Evolutionary conservation across 805 yeast genomes (phyloP).

Genomic region (Tetrapisispora namnaoensis): DNA sequence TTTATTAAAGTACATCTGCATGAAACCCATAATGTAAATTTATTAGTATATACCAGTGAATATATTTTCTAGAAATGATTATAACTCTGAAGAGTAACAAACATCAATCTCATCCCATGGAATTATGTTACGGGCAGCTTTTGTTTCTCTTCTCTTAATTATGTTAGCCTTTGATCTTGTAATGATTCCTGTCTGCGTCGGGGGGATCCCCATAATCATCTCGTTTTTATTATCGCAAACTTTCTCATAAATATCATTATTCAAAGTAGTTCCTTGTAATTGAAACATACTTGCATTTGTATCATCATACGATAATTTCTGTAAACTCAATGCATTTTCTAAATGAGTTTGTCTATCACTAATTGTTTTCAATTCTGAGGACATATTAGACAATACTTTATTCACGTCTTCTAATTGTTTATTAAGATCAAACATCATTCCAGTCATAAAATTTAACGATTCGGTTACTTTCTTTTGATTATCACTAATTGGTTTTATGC

Average conservation of each 20-base stretch:
- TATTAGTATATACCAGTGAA: background rate
- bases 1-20: background rate
- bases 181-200: slow-evolving; percentile 3
- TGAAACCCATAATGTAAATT: background rate
- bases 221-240: background rate
- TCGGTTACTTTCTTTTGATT: background rate
- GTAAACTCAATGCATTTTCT: slow-evolving; percentile 5
- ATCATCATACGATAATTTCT: background rate
- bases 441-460: background rate
- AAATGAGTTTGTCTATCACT: slow-evolving; percentile 10
- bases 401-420: slow-evolving; percentile 16
- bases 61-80: background rate
- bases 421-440: slow-evolving; percentile 1
- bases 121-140: slow-evolving; percentile 16
- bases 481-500: background rate
- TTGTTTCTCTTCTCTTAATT: background rate
- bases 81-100: slow-evolving; percentile 3
- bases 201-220: background rate
- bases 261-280: slow-evolving; percentile 10
- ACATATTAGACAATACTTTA: slow-evolving; percentile 12
- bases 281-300: background rate
- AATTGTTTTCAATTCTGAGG: slow-evolving; percentile 11
- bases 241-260: slow-evolving; percentile 3
- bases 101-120: slow-evolving; percentile 24
- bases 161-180: slow-evolving; percentile 9